Conservation (phyloP, 2,329 filamentous ascomycete species). For the Sporothrix sp. region DNA sequence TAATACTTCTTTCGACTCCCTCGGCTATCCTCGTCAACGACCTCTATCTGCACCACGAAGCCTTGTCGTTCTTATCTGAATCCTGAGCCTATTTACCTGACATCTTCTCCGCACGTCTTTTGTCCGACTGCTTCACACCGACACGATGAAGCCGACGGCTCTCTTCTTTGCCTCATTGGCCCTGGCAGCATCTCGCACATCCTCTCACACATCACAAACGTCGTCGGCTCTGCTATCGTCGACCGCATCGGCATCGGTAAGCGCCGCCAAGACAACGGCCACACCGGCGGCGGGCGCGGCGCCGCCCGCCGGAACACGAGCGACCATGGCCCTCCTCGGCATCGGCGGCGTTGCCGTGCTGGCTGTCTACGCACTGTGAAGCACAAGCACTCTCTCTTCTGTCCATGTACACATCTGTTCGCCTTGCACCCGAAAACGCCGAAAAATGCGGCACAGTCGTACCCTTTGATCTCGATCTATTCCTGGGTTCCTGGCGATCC, state of each 20-base stretch:
- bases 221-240: background rate
- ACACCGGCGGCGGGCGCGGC: constrained; percentile 5
- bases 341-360: constrained; percentile 13
- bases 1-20: background rate
- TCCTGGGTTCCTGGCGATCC: too few relatives aligned
- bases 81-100: too few relatives aligned
- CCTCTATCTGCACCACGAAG: background rate
- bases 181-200: background rate
- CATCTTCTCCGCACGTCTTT: too few relatives aligned
- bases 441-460: too few relatives aligned
- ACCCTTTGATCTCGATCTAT: too few relatives aligned
- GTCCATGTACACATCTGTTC: background rate
- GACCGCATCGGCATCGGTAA: background rate
- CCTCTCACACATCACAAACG: too few relatives aligned
- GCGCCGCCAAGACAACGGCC: background rate
- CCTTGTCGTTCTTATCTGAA: too few relatives aligned
- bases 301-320: constrained; percentile 6
- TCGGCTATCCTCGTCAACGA: too few relatives aligned
- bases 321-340: constrained; percentile 12
- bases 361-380: constrained; percentile 11
- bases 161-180: background rate
- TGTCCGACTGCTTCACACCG: too few relatives aligned
- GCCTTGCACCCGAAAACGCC: too few relatives aligned
- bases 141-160: too few relatives aligned
- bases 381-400: background rate